Base-by-base conservation (phyloP, 2,329 filamentous ascomycete species). In the Colletotrichum acutatum region DNA sequence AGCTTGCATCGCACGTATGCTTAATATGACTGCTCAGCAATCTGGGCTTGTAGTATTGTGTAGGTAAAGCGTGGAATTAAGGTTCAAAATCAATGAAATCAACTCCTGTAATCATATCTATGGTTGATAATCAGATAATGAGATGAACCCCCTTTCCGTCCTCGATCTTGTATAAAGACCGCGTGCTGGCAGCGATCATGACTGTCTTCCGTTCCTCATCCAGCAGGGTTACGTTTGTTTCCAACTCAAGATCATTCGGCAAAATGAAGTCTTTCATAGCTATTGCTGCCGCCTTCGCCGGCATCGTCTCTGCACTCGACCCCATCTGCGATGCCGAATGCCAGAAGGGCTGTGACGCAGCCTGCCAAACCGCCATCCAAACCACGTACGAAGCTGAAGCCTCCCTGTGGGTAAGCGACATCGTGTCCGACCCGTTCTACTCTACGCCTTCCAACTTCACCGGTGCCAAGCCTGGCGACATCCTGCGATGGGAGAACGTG, bases 401-500 rank as follows among this genome's bases (percentile, higher is more conserved):
- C 0, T 57, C 57, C 8, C 57, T 68, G 8, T 68, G 66, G 66
- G 66, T 62, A 16, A 46, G 42, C 12, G 66, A 68, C 57, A 62
- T 68, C 24, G 49, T 62, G n/a, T 68, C 57, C 24, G 66, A 68
- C 28, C 46, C 66, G 11, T 62, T 68, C 46, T 68, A 68, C 46
- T 67, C 64, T 19, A 66, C 64, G 11, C 64, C 64, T 22, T 34
- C 34, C 9, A 66, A 66, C 26, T 16, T 66, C 42, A 61, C 65
- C 11, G 65, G 65, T 24, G 65, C 56, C 28, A 67, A 67, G 26
- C 65, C 65, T 14, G 65, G 65, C 7, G 65, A 67, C 1, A 67
- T 61, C 28, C 42, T 67, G 16, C 65, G 56, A 26, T 67, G 75
- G 76, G 66, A 76, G 30, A 65, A 75, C 19, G 28, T 75, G n/a